Conservation (phyloP, 1,139 yeast genomes). For the Blastobotrys aristatus region DNA sequence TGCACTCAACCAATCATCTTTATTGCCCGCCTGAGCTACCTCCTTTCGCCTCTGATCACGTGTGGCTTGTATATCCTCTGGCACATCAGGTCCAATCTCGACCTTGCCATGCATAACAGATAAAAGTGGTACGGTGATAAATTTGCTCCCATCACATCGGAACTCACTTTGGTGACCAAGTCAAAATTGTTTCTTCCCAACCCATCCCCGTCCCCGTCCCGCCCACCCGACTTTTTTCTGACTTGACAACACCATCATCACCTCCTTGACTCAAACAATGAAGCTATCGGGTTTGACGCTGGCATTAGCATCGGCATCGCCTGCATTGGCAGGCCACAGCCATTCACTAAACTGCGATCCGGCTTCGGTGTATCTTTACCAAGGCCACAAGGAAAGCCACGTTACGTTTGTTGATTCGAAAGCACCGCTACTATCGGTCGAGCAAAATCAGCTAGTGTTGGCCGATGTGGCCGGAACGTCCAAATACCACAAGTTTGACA, state of each 20-base stretch:
- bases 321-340: background rate
- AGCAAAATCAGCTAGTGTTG: slow-evolving; percentile 27
- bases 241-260: background rate
- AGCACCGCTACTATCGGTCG: slow-evolving; percentile 16
- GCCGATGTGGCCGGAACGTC: slow-evolving; percentile 27
- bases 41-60: slow-evolving; percentile 7
- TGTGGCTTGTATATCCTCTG: slow-evolving; percentile 12
- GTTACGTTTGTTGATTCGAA: slow-evolving; percentile 7
- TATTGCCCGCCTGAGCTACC: background rate
- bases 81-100: slow-evolving; percentile 16
- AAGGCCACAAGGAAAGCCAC: slow-evolving; percentile 10
- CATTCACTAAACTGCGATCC: slow-evolving; percentile 6
- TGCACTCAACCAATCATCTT: background rate
- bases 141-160: no score
- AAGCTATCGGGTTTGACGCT: no score
- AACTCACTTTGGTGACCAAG: no score
- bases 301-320: background rate
- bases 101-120: slow-evolving; percentile 2
- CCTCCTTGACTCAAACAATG: slow-evolving; percentile 1
- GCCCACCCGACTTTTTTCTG: background rate
- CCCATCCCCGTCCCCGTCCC: no score
- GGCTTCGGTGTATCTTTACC: slow-evolving; percentile 14
- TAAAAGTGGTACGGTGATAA: background rate
- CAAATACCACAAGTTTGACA: slow-evolving; percentile 17
- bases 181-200: no score